A percentile compares a stretch with the other conserved stretches of the same genome.
phyloP scores from a whole-genome alignment of 129 eudicot species.

The Pittosporum tobira region DNA sequence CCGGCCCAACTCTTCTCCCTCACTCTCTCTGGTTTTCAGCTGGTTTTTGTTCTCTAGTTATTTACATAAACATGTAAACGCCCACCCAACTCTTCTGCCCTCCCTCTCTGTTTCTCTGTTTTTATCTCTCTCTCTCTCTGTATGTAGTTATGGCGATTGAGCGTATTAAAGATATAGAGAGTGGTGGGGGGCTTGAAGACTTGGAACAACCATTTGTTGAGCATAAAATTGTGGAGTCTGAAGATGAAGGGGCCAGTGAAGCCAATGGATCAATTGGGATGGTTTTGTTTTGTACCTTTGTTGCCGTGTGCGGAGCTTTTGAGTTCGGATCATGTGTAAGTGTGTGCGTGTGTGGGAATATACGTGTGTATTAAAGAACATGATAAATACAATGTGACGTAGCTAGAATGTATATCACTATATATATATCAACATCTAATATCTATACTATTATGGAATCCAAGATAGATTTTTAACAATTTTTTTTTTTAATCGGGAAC shows the following conservation, averaged over 20 bases:
- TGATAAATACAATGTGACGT: too few species aligned
- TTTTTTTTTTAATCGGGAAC: constrained; percentile 7
- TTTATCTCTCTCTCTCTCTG: too few species aligned
- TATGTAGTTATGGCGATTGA: constrained; percentile 36
- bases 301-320: constrained; percentile 79
- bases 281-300: constrained; percentile 59
- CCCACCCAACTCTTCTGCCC: too few species aligned
- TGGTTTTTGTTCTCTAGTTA: too few species aligned
- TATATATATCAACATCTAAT: neutral
- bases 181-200: constrained; percentile 44
- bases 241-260: constrained; percentile 16
- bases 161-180: constrained; percentile 38
- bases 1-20: too few species aligned
- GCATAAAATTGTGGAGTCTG: constrained; percentile 14
- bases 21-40: too few species aligned
- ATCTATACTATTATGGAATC: too few species aligned
- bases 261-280: constrained; percentile 35
- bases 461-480: neutral
- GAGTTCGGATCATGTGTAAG: constrained; percentile 86
- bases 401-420: too few species aligned
- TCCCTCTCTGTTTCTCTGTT: too few species aligned
- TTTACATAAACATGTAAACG: too few species aligned
- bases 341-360: too few species aligned
- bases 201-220: constrained; percentile 42
- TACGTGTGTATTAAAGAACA: too few species aligned